Conservation (phyloP, 768 basidiomycete species). For the Sarcomyxa edulis region DNA sequence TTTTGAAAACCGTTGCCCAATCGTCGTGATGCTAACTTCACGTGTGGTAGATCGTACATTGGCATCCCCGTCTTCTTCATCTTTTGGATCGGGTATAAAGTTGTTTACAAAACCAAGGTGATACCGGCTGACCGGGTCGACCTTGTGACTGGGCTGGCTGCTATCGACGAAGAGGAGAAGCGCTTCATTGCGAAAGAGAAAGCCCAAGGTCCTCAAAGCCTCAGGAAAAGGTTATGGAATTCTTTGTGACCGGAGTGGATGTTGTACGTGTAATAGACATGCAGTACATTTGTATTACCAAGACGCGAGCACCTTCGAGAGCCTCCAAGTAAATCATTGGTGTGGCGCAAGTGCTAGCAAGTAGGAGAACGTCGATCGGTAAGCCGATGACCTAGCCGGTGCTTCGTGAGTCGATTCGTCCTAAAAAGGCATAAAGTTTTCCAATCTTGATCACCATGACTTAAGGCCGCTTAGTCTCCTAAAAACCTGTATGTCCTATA, state of each 20-base stretch:
- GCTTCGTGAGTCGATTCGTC: conserved; percentile 3
- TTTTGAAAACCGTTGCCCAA: conserved; percentile 7
- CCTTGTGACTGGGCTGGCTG: conserved; percentile 50
- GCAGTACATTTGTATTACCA: too few species aligned
- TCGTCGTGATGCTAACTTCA: too few species aligned
- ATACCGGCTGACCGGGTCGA: conserved; percentile 50
- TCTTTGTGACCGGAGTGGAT: too few species aligned
- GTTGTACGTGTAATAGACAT: too few species aligned
- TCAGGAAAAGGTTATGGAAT: conserved; percentile 29
- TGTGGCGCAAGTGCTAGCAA: too few species aligned
- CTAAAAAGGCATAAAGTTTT: background rate
- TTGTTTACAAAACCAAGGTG: conserved; percentile 26
- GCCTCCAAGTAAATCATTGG: too few species aligned
- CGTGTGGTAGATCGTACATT: conserved; percentile 36
- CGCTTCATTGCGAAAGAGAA: conserved; percentile 40
- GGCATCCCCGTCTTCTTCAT: conserved; percentile 35
- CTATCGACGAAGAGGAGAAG: conserved; percentile 62
- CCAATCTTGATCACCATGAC: background rate
- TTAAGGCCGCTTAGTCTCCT: conserved; percentile 1
- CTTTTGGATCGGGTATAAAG: conserved; percentile 37
- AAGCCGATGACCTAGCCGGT: too few species aligned
- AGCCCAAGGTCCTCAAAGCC: conserved; percentile 28
- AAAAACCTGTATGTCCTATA: too few species aligned
- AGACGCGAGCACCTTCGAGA: too few species aligned
- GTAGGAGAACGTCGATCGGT: too few species aligned